phyloP scores from a whole-genome alignment of 805 yeast genomes.

The Candida oleophila region DNA sequence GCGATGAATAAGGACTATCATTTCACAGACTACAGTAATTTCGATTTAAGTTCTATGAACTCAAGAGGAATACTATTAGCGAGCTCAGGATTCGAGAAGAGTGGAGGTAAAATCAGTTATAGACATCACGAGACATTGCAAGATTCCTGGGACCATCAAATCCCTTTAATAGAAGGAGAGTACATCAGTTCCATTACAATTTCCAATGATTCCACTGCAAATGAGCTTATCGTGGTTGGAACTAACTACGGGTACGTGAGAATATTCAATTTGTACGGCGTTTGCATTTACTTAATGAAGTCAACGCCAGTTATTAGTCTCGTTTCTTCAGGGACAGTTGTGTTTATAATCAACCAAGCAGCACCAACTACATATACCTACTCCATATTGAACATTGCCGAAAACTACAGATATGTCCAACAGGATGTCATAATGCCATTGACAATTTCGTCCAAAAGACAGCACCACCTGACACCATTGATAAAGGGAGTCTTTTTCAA shows the following conservation, averaged over 20 bases:
- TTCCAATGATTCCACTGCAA: slow-evolving; percentile 29
- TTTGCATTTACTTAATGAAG: slow-evolving; percentile 68
- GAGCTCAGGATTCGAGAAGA: slow-evolving; percentile 25
- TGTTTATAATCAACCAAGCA: slow-evolving; percentile 49
- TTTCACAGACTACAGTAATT: slow-evolving; percentile 71
- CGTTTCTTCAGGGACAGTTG: slow-evolving; percentile 57
- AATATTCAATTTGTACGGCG: slow-evolving; percentile 68
- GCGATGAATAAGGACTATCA: slow-evolving; percentile 76
- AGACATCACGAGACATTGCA: slow-evolving; percentile 65
- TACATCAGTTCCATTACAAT: slow-evolving; percentile 67
- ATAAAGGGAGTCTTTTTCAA: slow-evolving; percentile 80
- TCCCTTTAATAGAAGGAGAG: slow-evolving; percentile 57
- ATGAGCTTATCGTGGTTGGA: slow-evolving; percentile 61
- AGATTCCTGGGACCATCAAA: slow-evolving; percentile 69
- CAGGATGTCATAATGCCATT: slow-evolving; percentile 41
- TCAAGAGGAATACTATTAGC: slow-evolving; percentile 65
- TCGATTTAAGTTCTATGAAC: slow-evolving; percentile 74
- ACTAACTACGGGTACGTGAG: slow-evolving; percentile 77
- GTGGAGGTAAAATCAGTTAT: slow-evolving; percentile 51
- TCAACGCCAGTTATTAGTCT: slow-evolving; percentile 71
- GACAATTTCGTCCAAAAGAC: slow-evolving; percentile 8
- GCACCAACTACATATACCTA: slow-evolving; percentile 38
- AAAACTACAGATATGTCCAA: slow-evolving; percentile 38
- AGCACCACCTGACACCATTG: slow-evolving; percentile 13
- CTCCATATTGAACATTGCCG: slow-evolving; percentile 47